A percentile compares a stretch with the other conserved stretches of the same genome.
phyloP scores from a whole-genome alignment of 352 stramenopile species.

The Pythium angustatum region DNA sequence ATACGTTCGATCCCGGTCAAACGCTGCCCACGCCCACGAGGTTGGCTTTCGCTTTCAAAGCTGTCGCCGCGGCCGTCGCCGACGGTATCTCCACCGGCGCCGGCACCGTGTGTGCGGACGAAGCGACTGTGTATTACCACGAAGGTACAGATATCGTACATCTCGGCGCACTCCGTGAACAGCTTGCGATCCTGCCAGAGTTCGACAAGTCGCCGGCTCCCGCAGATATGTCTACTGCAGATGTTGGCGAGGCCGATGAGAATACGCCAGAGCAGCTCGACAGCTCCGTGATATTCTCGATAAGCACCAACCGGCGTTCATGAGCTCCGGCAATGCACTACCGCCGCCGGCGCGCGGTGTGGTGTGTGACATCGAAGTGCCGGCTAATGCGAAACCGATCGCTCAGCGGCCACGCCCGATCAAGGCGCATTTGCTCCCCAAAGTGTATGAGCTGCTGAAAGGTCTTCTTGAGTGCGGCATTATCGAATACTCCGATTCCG shows the following conservation, averaged over 20 bases:
- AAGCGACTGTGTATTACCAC: not conserved
- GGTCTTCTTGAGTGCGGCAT: not conserved
- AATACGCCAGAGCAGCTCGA: not conserved
- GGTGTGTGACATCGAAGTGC: slow-evolving; percentile 22
- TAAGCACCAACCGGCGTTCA: not conserved
- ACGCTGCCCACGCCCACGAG: not conserved
- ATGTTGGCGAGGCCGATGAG: not conserved
- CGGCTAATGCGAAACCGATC: slow-evolving; percentile 4
- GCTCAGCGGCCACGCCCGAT: not conserved
- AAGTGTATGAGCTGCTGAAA: slow-evolving; percentile 15
- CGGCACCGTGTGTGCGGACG: no score
- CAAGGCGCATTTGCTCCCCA: not conserved
- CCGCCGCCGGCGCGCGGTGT: slow-evolving; percentile 11
- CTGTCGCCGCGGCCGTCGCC: not conserved
- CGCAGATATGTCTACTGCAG: not conserved
- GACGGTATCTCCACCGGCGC: not conserved
- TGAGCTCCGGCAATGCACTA: slow-evolving; percentile 19
- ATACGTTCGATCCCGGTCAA: not conserved
- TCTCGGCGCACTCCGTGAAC: not conserved
- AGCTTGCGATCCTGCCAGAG: not conserved
- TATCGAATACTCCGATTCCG: slow-evolving; percentile 17
- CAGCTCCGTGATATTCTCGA: not conserved
- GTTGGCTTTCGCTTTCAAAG: not conserved
- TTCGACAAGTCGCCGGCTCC: not conserved
- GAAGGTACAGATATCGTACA: not conserved